phyloP scores from a whole-genome alignment of 352 stramenopile genomes.

The Phytopythium cucurbitacearum region DNA sequence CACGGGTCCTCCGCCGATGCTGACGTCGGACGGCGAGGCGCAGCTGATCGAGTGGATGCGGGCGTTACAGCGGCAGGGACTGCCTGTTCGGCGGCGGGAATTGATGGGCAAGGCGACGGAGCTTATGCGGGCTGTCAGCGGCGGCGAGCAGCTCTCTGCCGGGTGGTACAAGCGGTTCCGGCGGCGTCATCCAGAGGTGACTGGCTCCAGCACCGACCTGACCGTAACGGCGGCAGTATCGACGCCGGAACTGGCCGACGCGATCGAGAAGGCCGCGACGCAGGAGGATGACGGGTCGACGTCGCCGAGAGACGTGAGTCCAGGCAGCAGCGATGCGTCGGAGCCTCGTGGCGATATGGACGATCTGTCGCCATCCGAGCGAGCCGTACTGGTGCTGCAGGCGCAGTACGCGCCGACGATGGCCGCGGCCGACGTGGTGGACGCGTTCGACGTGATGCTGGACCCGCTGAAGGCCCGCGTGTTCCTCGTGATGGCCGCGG shows the following conservation, averaged over 20 bases:
- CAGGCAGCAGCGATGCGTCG: neutral
- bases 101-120: slow-evolving; percentile 14
- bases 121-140: slow-evolving; percentile 2
- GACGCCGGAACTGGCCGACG: neutral
- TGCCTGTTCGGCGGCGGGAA: slow-evolving; percentile 11
- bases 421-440: slow-evolving; percentile 13
- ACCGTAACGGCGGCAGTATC: slow-evolving; percentile 1
- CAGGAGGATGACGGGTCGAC: neutral
- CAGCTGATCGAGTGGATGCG: slow-evolving; percentile 15
- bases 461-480: slow-evolving; percentile 11
- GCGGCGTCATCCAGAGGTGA: slow-evolving; percentile 11
- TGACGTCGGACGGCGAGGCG: slow-evolving; percentile 6
- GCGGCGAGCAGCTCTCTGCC: slow-evolving; percentile 8
- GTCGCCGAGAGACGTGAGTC: neutral
- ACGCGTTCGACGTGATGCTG: slow-evolving; percentile 22
- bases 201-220: slow-evolving; percentile 7
- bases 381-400: slow-evolving; percentile 11
- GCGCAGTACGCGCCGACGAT: slow-evolving; percentile 12
- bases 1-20: slow-evolving; percentile 7
- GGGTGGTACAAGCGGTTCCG: slow-evolving; percentile 17
- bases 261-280: neutral
- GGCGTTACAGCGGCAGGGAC: slow-evolving; percentile 5
- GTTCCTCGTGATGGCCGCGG: slow-evolving; percentile 15
- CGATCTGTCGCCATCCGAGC: slow-evolving; percentile 9
- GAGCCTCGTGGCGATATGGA: neutral